Evolutionary conservation across 2,329 filamentous ascomycete genomes (phyloP).

Genomic region (Septoria linicola): DNA sequence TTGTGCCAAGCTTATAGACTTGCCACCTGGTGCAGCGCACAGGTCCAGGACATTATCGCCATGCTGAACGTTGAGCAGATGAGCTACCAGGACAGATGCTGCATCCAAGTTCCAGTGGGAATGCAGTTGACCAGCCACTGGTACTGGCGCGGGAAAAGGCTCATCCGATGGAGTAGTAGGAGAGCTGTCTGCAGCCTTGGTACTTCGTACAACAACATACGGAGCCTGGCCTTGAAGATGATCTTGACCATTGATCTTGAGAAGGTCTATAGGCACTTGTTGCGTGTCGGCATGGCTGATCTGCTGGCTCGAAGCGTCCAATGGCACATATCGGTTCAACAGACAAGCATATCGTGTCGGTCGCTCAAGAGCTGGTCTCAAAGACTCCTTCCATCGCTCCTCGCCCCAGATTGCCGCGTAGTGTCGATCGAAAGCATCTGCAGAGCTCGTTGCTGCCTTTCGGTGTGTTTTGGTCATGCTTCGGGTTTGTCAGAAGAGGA

Average conservation of each 20-base stretch:
- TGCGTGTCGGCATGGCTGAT: constrained; percentile 20
- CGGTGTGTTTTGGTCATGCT: constrained; percentile 33
- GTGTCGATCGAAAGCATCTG: constrained; percentile 35
- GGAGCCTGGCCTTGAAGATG: background rate
- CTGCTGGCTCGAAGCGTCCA: constrained; percentile 16
- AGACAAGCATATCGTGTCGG: constrained; percentile 32
- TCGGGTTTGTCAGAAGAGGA: background rate
- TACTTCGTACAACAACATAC: constrained; percentile 16
- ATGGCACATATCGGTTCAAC: constrained; percentile 32
- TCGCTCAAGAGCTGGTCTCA: constrained; percentile 30
- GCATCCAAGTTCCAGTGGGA: constrained; percentile 38
- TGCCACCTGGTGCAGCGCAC: constrained; percentile 43
- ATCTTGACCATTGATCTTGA: background rate
- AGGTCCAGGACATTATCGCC: constrained; percentile 44
- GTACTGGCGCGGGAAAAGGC: constrained; percentile 29
- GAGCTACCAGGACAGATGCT: constrained; percentile 39
- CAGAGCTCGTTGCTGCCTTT: constrained; percentile 24
- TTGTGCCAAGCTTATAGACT: constrained; percentile 39
- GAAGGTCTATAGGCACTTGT: constrained; percentile 12
- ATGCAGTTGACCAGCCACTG: constrained; percentile 19
- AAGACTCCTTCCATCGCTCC: constrained; percentile 33
- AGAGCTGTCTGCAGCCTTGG: constrained; percentile 6
- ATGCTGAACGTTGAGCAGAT: constrained; percentile 38
- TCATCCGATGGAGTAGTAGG: constrained; percentile 1
- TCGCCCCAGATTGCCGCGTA: constrained; percentile 33